Conservation (phyloP, 2,329 filamentous ascomycete species). For the Endocalyx cinctus region DNA sequence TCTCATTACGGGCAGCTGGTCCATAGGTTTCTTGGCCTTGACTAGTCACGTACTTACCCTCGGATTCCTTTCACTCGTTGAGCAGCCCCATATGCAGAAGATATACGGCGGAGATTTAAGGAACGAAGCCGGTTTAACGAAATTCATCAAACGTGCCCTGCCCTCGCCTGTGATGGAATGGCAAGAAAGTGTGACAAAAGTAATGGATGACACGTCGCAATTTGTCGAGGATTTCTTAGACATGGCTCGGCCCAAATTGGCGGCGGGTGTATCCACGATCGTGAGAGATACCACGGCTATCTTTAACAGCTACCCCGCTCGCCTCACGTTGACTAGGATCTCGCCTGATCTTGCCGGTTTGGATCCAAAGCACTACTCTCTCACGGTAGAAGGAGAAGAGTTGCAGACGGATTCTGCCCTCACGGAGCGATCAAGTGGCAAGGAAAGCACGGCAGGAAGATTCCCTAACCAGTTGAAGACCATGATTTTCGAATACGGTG, state of each 20-base stretch:
- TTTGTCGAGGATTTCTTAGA: slow-evolving; percentile 91
- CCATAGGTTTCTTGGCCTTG: slow-evolving; percentile 82
- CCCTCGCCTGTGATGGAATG: slow-evolving; percentile 78
- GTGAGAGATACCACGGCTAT: slow-evolving; percentile 82
- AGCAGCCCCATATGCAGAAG: slow-evolving; percentile 97
- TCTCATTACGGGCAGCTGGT: slow-evolving; percentile 83
- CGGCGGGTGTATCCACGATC: slow-evolving; percentile 79
- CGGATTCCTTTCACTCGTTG: slow-evolving; percentile 85
- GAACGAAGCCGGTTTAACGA: slow-evolving; percentile 83
- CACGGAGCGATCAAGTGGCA: slow-evolving; percentile 60
- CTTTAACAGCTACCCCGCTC: slow-evolving; percentile 84
- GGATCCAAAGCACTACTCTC: slow-evolving; percentile 73
- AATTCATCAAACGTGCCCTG: slow-evolving; percentile 81
- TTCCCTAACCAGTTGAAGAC: slow-evolving; percentile 69
- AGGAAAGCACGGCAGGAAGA: slow-evolving; percentile 67
- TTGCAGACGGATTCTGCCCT: slow-evolving; percentile 45
- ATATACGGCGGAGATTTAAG: slow-evolving; percentile 83
- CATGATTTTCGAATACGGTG: slow-evolving; percentile 79
- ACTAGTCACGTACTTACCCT: slow-evolving; percentile 81
- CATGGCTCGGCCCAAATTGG: slow-evolving; percentile 76
- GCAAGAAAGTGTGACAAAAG: slow-evolving; percentile 81
- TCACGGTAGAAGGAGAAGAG: slow-evolving; percentile 67
- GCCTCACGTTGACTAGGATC: slow-evolving; percentile 76
- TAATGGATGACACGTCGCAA: slow-evolving; percentile 79
- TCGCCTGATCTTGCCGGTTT: slow-evolving; percentile 75